Evolutionary conservation across 345 rosid genomes (phyloP).

Genomic region (Bretschneidera sinensis): DNA sequence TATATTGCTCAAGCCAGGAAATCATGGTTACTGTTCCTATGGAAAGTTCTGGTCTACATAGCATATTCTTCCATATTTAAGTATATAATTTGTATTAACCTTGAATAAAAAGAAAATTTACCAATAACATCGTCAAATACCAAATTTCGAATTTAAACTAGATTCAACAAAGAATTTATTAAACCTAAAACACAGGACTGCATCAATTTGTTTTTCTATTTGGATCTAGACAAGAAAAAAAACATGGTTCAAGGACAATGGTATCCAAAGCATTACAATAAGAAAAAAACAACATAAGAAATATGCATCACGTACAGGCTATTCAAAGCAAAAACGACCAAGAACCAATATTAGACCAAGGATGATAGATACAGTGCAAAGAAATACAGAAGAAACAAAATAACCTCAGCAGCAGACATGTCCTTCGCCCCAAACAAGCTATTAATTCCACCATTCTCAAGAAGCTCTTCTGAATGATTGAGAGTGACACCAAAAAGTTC

Average conservation of each 20-base stretch:
- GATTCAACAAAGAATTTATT: neutral
- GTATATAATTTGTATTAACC: neutral
- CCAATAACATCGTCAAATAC: no score
- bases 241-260: neutral
- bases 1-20: neutral
- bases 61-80: no score
- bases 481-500: slow-evolving; percentile 89
- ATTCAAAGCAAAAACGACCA: neutral
- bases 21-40: neutral
- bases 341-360: neutral
- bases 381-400: slow-evolving; percentile 26
- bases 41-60: no score
- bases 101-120: neutral
- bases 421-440: slow-evolving; percentile 68
- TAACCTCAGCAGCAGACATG: slow-evolving; percentile 62
- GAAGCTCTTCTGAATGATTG: slow-evolving; percentile 66
- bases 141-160: no score
- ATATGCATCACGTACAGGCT: neutral
- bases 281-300: no score
- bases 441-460: slow-evolving; percentile 81
- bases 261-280: neutral
- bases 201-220: neutral
- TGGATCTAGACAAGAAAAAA: neutral
- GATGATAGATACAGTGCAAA: slow-evolving; percentile 13
- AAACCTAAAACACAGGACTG: neutral